Conservation (phyloP, 2,329 filamentous ascomycete genomes). For the Aureobasidium sp. region DNA sequence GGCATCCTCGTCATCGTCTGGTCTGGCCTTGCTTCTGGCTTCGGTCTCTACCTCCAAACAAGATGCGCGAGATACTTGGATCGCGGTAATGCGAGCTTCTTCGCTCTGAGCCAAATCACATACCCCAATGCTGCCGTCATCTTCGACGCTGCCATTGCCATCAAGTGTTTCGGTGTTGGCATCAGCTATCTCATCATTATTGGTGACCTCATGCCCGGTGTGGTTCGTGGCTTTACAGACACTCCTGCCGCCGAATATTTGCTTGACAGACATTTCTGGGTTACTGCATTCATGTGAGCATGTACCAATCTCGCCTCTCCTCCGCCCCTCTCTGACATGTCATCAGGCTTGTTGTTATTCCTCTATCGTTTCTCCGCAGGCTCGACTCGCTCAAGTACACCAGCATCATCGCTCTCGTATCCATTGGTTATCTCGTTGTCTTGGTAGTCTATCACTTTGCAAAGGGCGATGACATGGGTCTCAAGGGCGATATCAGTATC, state of each 20-base stretch:
- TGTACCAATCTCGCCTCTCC: background rate
- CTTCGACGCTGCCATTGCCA: slow-evolving; percentile 90
- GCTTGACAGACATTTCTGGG: slow-evolving; percentile 90
- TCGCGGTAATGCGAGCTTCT: slow-evolving; percentile 81
- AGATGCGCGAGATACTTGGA: slow-evolving; percentile 91
- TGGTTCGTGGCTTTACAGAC: slow-evolving; percentile 67
- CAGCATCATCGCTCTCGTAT: slow-evolving; percentile 79
- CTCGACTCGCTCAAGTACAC: slow-evolving; percentile 97
- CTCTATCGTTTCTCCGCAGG: slow-evolving; percentile 80
- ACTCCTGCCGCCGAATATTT: slow-evolving; percentile 61
- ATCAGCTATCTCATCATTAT: slow-evolving; percentile 99
- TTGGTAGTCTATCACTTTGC: slow-evolving; percentile 89
- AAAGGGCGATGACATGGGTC: slow-evolving; percentile 63
- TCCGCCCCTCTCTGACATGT: slow-evolving; percentile 17
- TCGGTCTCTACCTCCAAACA: slow-evolving; percentile 90
- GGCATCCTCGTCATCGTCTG: slow-evolving; percentile 80
- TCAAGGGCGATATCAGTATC: slow-evolving; percentile 65
- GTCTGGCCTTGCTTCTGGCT: slow-evolving; percentile 81
- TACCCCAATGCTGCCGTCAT: slow-evolving; percentile 93
- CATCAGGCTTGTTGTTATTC: slow-evolving; percentile 76
- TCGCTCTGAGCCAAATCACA: slow-evolving; percentile 91
- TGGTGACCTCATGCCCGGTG: slow-evolving; percentile 94
- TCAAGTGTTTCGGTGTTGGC: slow-evolving; percentile 96
- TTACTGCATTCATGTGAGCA: slow-evolving; percentile 84
- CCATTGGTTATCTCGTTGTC: slow-evolving; percentile 89